Base-by-base conservation (phyloP, 257 asterid species). In the Primulina tabacum region DNA sequence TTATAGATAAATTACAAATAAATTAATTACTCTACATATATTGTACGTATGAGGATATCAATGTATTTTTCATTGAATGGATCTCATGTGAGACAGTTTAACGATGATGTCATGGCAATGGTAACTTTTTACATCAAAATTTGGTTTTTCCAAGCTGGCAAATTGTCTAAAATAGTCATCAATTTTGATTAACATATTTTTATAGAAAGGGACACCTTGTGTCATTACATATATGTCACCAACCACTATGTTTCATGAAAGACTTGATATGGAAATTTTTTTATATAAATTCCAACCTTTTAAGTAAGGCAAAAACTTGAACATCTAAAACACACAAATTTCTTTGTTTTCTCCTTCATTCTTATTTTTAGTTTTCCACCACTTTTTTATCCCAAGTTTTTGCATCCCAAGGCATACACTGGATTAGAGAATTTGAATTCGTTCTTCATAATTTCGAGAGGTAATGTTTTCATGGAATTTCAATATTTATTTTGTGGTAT, bases 71-170 rank as follows among this genome's bases (percentile, higher is more conserved):
- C n/a, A n/a, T n/a, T n/a, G n/a, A n/a, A n/a, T n/a, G n/a, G n/a
- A n/a, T n/a, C n/a, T n/a, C n/a, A n/a, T n/a, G n/a, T n/a, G n/a
- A n/a, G n/a, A n/a, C n/a, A n/a, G n/a, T n/a, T n/a, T n/a, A n/a
- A n/a, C n/a, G 77, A 75, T 81, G 82, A 74, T 77, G 67, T 7
- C 62, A 74, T 77, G 67, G 8, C 62, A 71, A 73, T 73, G 77
- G 70, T 76, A 74, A 77, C 30, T 60, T 52, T 71, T 62, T 64
- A 75, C 59, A 74, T 69, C 66, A 40, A 79, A 67, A 73, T 74
- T 70, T 68, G 82, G 80, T 81, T 79, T 50, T 65, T 70, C 78
- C 77, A 52, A 74, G 82, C 84, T 82, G 84, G 84, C 82, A 65
- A 58, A 62, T 77, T 70, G 56, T 77, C 80, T 81, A 70, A 73